Evolutionary conservation across 495 filamentous ascomycete genomes (phyloP).

Genomic region (Aspergillus mulundensis): DNA sequence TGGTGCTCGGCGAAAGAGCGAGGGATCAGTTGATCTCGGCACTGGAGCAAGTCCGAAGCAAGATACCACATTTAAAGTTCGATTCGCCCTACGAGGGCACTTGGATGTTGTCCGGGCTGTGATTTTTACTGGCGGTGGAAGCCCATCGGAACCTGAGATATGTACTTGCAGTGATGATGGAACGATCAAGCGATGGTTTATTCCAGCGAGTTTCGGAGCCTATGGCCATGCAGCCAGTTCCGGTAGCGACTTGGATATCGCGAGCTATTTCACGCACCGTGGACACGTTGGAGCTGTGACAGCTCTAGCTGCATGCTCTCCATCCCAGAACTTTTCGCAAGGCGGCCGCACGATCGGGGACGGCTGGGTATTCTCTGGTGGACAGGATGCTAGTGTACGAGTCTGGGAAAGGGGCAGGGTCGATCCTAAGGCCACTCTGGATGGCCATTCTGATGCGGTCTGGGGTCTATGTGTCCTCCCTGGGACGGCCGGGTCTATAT

Average conservation of each 20-base stretch:
- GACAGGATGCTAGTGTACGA: slow-evolving; percentile 85
- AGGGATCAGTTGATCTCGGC: slow-evolving; percentile 45
- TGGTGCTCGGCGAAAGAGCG: slow-evolving; percentile 58
- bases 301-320: slow-evolving; percentile 78
- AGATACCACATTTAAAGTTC: slow-evolving; percentile 76
- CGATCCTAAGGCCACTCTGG: slow-evolving; percentile 90
- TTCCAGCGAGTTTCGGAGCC: slow-evolving; percentile 69
- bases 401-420: slow-evolving; percentile 94
- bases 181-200: slow-evolving; percentile 92
- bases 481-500: slow-evolving; percentile 71
- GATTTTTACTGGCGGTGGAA: slow-evolving; percentile 94
- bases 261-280: slow-evolving; percentile 88
- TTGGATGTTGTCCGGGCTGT: slow-evolving; percentile 89
- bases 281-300: slow-evolving; percentile 90
- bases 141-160: slow-evolving; percentile 90
- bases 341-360: slow-evolving; percentile 81
- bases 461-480: slow-evolving; percentile 95
- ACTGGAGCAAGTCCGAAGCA: slow-evolving; percentile 44
- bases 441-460: slow-evolving; percentile 91
- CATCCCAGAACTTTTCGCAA: slow-evolving; percentile 78
- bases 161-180: slow-evolving; percentile 96
- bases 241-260: slow-evolving; percentile 79
- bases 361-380: slow-evolving; percentile 97
- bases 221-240: slow-evolving; percentile 49
- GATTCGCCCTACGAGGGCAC: slow-evolving; percentile 88